Conservation (phyloP, 352 stramenopile genomes). For the Pythium sukuiense region DNA sequence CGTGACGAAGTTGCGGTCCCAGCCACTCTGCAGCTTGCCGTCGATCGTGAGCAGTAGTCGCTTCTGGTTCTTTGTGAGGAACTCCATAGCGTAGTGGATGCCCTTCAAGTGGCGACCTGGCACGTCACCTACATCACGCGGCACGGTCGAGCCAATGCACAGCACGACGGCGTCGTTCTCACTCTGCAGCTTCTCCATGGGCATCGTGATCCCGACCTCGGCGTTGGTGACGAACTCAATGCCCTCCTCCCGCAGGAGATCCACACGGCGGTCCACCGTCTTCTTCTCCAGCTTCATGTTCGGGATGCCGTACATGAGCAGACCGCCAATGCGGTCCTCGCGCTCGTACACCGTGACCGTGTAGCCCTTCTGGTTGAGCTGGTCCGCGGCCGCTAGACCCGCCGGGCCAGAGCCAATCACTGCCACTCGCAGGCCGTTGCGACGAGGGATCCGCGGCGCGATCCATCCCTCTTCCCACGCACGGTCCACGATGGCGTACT, state of each 20-base stretch:
- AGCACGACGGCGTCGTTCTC: constrained; percentile 94
- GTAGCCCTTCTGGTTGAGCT: constrained; percentile 98
- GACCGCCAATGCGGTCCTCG: constrained; percentile 93
- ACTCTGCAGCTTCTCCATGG: constrained; percentile 65
- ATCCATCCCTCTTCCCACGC: constrained; percentile 96
- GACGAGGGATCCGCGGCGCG: constrained; percentile 89
- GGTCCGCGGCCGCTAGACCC: constrained; percentile 93
- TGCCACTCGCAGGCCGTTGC: constrained; percentile 94
- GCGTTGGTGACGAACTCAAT: constrained; percentile 97
- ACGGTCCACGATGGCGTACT: constrained; percentile 98
- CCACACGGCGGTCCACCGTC: constrained; percentile 93
- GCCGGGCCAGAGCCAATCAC: constrained; percentile 94
- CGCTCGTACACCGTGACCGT: constrained; percentile 96
- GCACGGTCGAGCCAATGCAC: constrained; percentile 94
- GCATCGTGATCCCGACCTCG: constrained; percentile 89
- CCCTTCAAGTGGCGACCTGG: constrained; percentile 91
- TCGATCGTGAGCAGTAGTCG: constrained; percentile 94
- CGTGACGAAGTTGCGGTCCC: constrained; percentile 94
- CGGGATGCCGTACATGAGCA: constrained; percentile 98
- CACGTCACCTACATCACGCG: constrained; percentile 89
- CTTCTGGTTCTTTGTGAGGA: constrained; percentile 98
- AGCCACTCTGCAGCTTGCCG: constrained; percentile 94
- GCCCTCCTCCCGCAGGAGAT: constrained; percentile 94
- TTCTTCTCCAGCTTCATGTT: constrained; percentile 99
- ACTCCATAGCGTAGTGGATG: constrained; percentile 97